Evolutionary conservation across 257 asterid species (phyloP).

Genomic region (Paraleonurus japonicus): DNA sequence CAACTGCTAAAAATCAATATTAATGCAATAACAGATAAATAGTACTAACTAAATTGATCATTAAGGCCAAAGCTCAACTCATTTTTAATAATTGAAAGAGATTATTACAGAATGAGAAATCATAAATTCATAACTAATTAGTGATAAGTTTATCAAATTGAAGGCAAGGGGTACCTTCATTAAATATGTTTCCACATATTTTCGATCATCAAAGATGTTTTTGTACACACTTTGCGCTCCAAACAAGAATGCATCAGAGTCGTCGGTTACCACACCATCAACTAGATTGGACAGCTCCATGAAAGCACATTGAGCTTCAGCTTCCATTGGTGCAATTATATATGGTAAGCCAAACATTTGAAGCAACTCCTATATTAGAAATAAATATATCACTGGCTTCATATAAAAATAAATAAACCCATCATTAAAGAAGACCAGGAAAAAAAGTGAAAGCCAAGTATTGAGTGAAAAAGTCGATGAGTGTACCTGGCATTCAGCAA

Average conservation of each 20-base stretch:
- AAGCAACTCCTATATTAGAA: conserved; percentile 73
- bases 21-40: conserved; percentile 1
- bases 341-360: conserved; percentile 98
- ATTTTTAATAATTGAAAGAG: no score
- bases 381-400: neutral
- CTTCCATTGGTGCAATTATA: conserved; percentile 98
- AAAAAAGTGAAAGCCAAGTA: no score
- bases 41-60: neutral
- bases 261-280: conserved; percentile 97
- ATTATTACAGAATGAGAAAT: no score
- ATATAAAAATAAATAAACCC: conserved; percentile 13
- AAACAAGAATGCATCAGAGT: conserved; percentile 90
- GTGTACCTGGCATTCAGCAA: conserved; percentile 97
- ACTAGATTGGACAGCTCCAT: conserved; percentile 86
- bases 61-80: no score
- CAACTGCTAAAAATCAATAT: conserved; percentile 23
- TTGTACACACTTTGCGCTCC: conserved; percentile 88
- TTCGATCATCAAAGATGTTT: conserved; percentile 95
- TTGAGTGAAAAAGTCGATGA: no score
- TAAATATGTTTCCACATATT: conserved; percentile 90
- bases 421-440: no score
- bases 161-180: conserved; percentile 75
- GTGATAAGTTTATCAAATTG: no score
- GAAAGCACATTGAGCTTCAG: conserved; percentile 98
- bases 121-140: no score